phyloP scores from a whole-genome alignment of 148 eudicot genomes.

The Fallopia convolvulus region DNA sequence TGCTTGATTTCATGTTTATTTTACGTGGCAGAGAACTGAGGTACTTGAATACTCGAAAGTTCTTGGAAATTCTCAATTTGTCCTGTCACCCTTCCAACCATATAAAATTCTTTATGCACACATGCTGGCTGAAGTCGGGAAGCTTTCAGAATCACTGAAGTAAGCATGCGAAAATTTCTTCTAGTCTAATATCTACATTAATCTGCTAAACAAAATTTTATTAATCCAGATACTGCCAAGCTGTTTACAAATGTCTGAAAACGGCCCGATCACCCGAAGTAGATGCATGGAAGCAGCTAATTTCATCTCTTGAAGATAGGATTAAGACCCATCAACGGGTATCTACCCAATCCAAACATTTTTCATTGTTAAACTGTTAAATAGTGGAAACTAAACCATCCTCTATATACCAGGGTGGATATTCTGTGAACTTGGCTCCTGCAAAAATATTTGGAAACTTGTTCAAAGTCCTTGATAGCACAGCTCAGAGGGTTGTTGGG shows the following conservation, averaged over 20 bases:
- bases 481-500: conserved; percentile 94
- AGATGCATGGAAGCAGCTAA: conserved; percentile 59
- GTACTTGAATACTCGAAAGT: conserved; percentile 82
- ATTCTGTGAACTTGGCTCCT: conserved; percentile 76
- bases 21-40: conserved; percentile 72
- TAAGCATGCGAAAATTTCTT: conserved; percentile 22
- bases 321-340: conserved; percentile 89
- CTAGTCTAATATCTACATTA: neutral
- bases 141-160: conserved; percentile 80
- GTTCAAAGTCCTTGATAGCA: conserved; percentile 74
- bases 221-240: conserved; percentile 83
- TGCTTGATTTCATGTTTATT: neutral
- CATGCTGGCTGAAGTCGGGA: conserved; percentile 98
- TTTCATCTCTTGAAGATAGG: conserved; percentile 85
- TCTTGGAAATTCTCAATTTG: conserved; percentile 88
- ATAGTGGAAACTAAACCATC: neutral
- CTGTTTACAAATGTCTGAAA: conserved; percentile 59
- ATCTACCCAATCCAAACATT: conserved; percentile 7
- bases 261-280: conserved; percentile 74
- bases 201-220: conserved; percentile 19
- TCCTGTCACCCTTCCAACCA: conserved; percentile 77
- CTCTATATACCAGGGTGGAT: conserved; percentile 65
- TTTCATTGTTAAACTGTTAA: neutral
- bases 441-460: conserved; percentile 74
- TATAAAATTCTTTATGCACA: conserved; percentile 82